Base-by-base conservation (phyloP, 192 early-diverging fungal genomes). In the Lobosporangium transversale region DNA sequence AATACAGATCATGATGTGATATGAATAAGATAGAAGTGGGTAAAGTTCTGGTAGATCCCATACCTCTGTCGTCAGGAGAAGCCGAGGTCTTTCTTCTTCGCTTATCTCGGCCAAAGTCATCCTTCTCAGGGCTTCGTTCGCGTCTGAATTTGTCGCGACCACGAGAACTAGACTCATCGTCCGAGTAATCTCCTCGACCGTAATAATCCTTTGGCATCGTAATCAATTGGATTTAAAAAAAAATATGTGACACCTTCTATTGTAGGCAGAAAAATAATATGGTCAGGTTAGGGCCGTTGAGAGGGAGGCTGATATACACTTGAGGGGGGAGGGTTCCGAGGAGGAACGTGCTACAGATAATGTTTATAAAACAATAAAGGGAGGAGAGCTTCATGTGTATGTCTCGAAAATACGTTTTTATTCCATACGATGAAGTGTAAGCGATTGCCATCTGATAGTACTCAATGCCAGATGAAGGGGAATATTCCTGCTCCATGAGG, bases 121-220 rank as follows among this genome's bases (percentile, higher is more conserved):
- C 73, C 59, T 76, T 76, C 29, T 76, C 73, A 14, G 73, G 73
- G 35, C 73, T 76, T 21, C 73, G 63, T 29, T 76, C 73, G 12
- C 73, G 64, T 15, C 73, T 56, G 47, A 76, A 76, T 50, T 67
- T 66, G 73, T 76, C 73, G 15, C 73, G 73, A 40, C 73, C 48
- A 26, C 73, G 73, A 30, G 73, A 67, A 37, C 30, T 61, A 23
- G 71, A 61, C 31, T 76, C 73, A 48, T 76, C 73, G 59, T 76
- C 73, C 20, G 73, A 76, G 40, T 67, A 76, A 29, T 76, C 73
- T 30, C 73, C 73, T 32, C 73, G 69, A 24, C 69, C 59, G 59
- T 76, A 76, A 33, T 76, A 67, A 62, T 76, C 73, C 65, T 76
- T 76, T 57, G 73, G 73, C 73, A 76, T 76, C 32, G 44, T 24